Percentiles rank a stretch among this genome's conserved stretches.
These are phyloP conservation scores for Raphanus raphanistrum DNA, from an alignment of 345 rosid genomes.

Conservation along the genomic window DNA sequence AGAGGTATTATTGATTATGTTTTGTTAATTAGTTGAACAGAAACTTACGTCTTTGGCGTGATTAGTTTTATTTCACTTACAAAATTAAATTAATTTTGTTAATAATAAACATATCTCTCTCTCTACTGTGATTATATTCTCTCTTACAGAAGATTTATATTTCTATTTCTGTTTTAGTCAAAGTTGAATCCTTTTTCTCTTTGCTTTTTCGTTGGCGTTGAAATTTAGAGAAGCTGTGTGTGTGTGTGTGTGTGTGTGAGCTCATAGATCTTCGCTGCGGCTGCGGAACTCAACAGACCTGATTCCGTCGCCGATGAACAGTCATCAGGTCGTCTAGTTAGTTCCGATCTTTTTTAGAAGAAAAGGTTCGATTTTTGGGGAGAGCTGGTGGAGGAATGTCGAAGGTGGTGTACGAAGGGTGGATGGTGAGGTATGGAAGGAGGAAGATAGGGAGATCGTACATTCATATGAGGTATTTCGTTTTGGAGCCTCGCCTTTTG, in stretches of 20 bases:
- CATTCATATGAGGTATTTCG: slow-evolving; percentile 96
- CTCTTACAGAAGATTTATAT: neutral
- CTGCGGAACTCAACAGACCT: neutral
- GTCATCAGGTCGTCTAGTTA: slow-evolving; percentile 18
- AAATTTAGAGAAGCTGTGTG: neutral
- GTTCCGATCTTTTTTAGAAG: slow-evolving; percentile 1
- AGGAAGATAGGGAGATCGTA: slow-evolving; percentile 96
- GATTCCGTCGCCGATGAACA: slow-evolving; percentile 37
- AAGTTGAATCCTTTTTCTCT: slow-evolving; percentile 26
- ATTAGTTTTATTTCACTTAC: neutral
- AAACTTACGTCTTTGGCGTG: slow-evolving; percentile 32
- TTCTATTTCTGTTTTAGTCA: slow-evolving; percentile 18
- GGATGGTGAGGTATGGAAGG: slow-evolving; percentile 99
- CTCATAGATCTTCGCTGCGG: slow-evolving; percentile 27
- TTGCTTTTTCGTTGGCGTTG: slow-evolving; percentile 2
- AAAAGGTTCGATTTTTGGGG: slow-evolving; percentile 8
- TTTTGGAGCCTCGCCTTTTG: slow-evolving; percentile 70
- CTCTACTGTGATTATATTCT: neutral
- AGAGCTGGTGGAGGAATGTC: slow-evolving; percentile 46
- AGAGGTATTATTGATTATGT: neutral
- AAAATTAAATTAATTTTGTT: neutral
- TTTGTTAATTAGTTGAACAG: slow-evolving; percentile 23
- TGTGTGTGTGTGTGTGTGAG: neutral
- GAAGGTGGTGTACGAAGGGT: slow-evolving; percentile 94
- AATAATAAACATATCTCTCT: slow-evolving; percentile 3